phyloP scores from a whole-genome alignment of 2,329 filamentous ascomycete genomes.

The Fusarium torulosum region DNA sequence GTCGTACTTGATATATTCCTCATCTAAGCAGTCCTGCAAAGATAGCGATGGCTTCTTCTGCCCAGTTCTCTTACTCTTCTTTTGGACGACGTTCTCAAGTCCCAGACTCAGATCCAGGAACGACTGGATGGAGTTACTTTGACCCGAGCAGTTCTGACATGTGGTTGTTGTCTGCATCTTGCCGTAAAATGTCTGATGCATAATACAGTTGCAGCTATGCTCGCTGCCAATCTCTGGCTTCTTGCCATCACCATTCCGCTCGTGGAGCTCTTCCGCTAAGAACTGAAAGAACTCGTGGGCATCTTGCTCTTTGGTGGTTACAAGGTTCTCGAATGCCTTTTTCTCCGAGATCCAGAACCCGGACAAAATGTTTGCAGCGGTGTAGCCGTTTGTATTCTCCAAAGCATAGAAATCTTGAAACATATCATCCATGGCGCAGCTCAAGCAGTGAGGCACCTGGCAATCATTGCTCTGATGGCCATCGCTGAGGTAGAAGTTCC shows the following conservation, averaged over 20 bases:
- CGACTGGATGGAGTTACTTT: slow-evolving; percentile 85
- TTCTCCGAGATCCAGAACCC: slow-evolving; percentile 90
- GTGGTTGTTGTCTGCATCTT: slow-evolving; percentile 91
- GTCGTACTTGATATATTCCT: slow-evolving; percentile 88
- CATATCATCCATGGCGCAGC: slow-evolving; percentile 79
- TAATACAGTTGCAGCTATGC: slow-evolving; percentile 84
- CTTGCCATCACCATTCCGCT: slow-evolving; percentile 79
- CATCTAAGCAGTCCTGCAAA: slow-evolving; percentile 80
- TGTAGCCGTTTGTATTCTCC: slow-evolving; percentile 89
- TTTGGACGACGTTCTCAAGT: slow-evolving; percentile 80
- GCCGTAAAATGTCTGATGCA: slow-evolving; percentile 95
- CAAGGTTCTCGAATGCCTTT: slow-evolving; percentile 78
- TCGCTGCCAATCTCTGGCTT: slow-evolving; percentile 70
- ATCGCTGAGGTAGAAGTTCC: slow-evolving; percentile 92
- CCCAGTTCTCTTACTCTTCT: slow-evolving; percentile 67
- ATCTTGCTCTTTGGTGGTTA: slow-evolving; percentile 95
- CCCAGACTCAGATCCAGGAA: slow-evolving; percentile 93
- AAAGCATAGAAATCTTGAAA: slow-evolving; percentile 78
- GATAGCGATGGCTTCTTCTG: slow-evolving; percentile 61
- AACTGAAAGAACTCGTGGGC: slow-evolving; percentile 98
- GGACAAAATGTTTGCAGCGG: slow-evolving; percentile 87
- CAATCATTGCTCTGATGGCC: slow-evolving; percentile 87
- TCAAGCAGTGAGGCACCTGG: slow-evolving; percentile 70
- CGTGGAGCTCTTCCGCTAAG: slow-evolving; percentile 89
- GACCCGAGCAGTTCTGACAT: slow-evolving; percentile 86